Conservation (phyloP, 345 rosid species). For the Eucalyptus urophylla region DNA sequence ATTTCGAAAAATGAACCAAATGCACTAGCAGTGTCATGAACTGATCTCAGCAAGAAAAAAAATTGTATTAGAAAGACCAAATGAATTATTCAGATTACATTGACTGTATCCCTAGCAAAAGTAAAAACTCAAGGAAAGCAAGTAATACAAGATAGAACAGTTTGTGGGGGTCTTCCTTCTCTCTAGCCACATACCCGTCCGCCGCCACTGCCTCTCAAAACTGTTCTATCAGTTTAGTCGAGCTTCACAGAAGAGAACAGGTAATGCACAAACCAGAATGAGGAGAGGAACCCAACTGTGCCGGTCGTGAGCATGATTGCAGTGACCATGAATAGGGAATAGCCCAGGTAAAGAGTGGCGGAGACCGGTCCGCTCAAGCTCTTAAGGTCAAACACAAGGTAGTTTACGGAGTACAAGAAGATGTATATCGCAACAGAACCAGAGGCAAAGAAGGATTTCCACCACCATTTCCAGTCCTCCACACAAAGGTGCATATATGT, state of each 20-base stretch:
- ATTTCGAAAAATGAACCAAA: not conserved
- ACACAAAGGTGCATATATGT: slow-evolving; percentile 14
- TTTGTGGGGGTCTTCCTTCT: not conserved
- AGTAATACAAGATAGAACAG: not conserved
- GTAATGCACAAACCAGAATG: slow-evolving; percentile 15
- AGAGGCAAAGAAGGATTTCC: slow-evolving; percentile 15
- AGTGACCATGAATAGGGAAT: slow-evolving; percentile 10
- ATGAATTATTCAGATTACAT: not conserved
- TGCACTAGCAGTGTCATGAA: not conserved
- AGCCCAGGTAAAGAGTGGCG: slow-evolving; percentile 8
- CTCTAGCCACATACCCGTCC: not conserved
- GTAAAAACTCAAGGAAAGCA: not conserved
- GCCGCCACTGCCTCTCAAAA: not conserved
- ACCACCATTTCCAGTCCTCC: slow-evolving; percentile 20
- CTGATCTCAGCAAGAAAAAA: not conserved
- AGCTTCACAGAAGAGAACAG: slow-evolving; percentile 14
- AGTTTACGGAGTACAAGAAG: slow-evolving; percentile 9
- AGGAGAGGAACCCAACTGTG: slow-evolving; percentile 13
- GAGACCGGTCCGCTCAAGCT: slow-evolving; percentile 11
- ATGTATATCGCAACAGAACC: slow-evolving; percentile 11
- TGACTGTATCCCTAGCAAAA: not conserved
- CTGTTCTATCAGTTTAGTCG: not conserved
- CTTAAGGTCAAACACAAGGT: slow-evolving; percentile 10
- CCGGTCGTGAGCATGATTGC: slow-evolving; percentile 8
- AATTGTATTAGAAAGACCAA: not conserved